Percentiles rank a stretch among this genome's conserved stretches.
Evolutionary conservation across 495 filamentous ascomycete species (phyloP).

Genomic region (Hyaloscypha bicolor): DNA sequence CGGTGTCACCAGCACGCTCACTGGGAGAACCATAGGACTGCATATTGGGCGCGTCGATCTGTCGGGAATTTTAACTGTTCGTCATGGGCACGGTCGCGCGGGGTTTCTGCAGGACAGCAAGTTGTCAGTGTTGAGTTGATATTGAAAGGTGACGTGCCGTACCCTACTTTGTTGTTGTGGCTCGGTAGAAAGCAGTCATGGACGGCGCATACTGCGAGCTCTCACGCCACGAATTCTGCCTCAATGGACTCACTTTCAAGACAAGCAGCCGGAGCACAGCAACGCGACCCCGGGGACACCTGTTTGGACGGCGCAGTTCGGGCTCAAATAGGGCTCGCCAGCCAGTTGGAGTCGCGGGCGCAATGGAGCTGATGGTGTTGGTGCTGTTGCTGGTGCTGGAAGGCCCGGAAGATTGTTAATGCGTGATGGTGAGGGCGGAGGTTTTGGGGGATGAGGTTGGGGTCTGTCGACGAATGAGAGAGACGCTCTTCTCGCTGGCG

Average conservation of each 20-base stretch:
- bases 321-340: not conserved
- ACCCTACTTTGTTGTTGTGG: slow-evolving; percentile 13
- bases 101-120: slow-evolving; percentile 15
- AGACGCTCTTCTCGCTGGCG: too few species aligned
- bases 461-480: too few species aligned
- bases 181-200: slow-evolving; percentile 23
- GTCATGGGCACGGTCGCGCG: slow-evolving; percentile 27
- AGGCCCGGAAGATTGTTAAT: not conserved
- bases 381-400: not conserved
- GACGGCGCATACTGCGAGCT: slow-evolving; percentile 17
- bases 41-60: slow-evolving; percentile 22
- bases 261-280: slow-evolving; percentile 8
- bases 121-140: not conserved
- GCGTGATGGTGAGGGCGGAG: not conserved
- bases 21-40: slow-evolving; percentile 29
- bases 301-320: not conserved
- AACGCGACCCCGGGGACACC: not conserved
- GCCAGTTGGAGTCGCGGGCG: not conserved
- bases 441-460: too few species aligned
- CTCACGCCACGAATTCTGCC: slow-evolving; percentile 23
- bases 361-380: not conserved
- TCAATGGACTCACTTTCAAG: slow-evolving; percentile 24
- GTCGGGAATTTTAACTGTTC: not conserved
- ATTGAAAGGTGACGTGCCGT: not conserved
- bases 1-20: slow-evolving; percentile 21